Evolutionary conservation across 805 yeast genomes (phyloP).

Genomic region (Babjeviella inositovora): DNA sequence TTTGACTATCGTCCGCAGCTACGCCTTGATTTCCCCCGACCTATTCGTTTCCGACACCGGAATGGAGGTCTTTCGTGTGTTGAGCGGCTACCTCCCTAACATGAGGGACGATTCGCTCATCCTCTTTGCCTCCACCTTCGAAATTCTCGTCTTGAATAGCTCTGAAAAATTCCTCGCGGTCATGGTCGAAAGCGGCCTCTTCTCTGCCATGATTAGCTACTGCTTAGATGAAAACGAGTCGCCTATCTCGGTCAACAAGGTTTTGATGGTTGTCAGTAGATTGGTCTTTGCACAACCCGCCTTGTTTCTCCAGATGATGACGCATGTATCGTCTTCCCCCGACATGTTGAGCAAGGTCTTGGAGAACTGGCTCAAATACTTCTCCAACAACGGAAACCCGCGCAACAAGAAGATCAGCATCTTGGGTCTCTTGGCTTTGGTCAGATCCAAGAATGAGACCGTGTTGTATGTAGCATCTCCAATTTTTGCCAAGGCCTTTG

Average conservation of each 20-base stretch:
- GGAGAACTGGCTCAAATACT: constrained; percentile 19
- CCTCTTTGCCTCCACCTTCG: constrained; percentile 35
- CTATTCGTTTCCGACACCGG: constrained; percentile 19
- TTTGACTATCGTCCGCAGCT: constrained; percentile 46
- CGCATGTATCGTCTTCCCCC: background rate
- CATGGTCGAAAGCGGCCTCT: constrained; percentile 25
- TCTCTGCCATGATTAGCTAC: constrained; percentile 21
- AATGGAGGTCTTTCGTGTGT: constrained; percentile 23
- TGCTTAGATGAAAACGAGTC: constrained; percentile 24
- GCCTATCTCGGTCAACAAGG: constrained; percentile 18
- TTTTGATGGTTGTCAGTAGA: constrained; percentile 18
- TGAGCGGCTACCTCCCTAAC: constrained; percentile 35
- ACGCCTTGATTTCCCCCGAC: constrained; percentile 30
- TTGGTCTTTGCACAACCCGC: constrained; percentile 10
- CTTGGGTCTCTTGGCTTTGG: constrained; percentile 40
- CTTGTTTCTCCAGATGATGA: constrained; percentile 1
- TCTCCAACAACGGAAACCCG: constrained; percentile 51
- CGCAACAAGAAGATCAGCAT: constrained; percentile 54
- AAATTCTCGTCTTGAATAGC: constrained; percentile 23
- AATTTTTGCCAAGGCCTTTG: constrained; percentile 14
- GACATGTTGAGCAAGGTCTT: too few relatives aligned
- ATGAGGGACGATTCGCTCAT: constrained; percentile 61
- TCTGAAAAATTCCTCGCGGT: constrained; percentile 6
- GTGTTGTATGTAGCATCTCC: constrained; percentile 1
- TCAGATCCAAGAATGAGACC: constrained; percentile 8